Conservation (phyloP, 1,139 yeast species). For the Kurtzmaniella natalensis region DNA sequence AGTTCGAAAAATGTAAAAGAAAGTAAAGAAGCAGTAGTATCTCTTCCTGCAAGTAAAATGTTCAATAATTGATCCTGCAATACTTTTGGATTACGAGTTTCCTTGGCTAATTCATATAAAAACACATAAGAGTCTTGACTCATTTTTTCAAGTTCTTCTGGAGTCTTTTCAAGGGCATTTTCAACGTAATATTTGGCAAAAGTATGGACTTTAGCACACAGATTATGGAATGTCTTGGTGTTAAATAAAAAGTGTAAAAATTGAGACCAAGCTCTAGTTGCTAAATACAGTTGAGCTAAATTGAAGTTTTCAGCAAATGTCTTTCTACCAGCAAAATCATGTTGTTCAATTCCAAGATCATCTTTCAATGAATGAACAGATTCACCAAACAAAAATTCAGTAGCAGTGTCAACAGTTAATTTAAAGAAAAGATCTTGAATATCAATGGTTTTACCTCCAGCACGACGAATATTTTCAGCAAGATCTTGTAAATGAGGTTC, state of each 20-base stretch:
- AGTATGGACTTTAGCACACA: constrained; percentile 26
- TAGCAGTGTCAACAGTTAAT: constrained; percentile 38
- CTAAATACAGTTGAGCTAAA: constrained; percentile 25
- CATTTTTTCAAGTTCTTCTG: constrained; percentile 33
- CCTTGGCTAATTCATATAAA: constrained; percentile 42
- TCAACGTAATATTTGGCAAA: constrained; percentile 32
- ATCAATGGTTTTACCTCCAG: constrained; percentile 23
- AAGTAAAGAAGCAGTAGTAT: constrained; percentile 44
- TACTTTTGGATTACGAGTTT: constrained; percentile 38
- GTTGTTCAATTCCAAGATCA: constrained; percentile 20
- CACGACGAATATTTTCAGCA: constrained; percentile 23
- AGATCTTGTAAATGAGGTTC: constrained; percentile 43
- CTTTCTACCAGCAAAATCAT: constrained; percentile 18
- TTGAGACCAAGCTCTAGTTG: constrained; percentile 27
- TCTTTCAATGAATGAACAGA: constrained; percentile 30
- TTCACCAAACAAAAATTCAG: constrained; percentile 39
- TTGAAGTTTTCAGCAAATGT: constrained; percentile 26
- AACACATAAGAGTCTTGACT: constrained; percentile 36
- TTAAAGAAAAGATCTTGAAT: constrained; percentile 36
- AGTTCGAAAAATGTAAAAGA: constrained; percentile 40
- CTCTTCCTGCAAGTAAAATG: constrained; percentile 44
- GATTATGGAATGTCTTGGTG: constrained; percentile 25
- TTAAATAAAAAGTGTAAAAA: constrained; percentile 24
- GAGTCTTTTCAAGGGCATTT: constrained; percentile 25
- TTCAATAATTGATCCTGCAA: constrained; percentile 44